A percentile compares a stretch with the other conserved stretches of the same genome.
These are phyloP conservation scores for Carallia pectinifolia DNA, from an alignment of 345 rosid species.

Conservation along the genomic window DNA sequence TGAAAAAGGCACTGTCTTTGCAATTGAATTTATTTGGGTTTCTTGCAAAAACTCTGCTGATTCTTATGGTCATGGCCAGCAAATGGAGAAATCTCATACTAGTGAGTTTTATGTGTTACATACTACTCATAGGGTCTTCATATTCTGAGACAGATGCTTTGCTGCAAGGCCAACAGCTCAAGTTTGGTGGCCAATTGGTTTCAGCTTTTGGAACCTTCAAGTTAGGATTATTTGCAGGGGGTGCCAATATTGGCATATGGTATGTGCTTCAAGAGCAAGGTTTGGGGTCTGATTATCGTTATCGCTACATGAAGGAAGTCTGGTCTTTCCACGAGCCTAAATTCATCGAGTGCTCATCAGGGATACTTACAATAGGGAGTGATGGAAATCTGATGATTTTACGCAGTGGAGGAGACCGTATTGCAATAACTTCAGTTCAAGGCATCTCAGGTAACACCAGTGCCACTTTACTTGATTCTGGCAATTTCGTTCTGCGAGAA, in stretches of 20 bases:
- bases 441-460: neutral
- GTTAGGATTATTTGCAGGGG: slow-evolving; percentile 2
- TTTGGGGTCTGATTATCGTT: too few species aligned
- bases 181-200: slow-evolving; percentile 1
- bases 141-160: slow-evolving; percentile 9
- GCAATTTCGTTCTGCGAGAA: slow-evolving; percentile 15
- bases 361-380: slow-evolving; percentile 28
- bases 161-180: slow-evolving; percentile 16
- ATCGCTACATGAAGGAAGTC: too few species aligned
- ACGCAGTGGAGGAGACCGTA: slow-evolving; percentile 8
- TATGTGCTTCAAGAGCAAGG: neutral
- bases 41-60: too few species aligned
- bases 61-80: neutral
- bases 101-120: neutral
- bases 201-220: slow-evolving; percentile 11
- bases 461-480: slow-evolving; percentile 10
- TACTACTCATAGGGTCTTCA: neutral
- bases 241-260: slow-evolving; percentile 6
- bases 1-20: too few species aligned
- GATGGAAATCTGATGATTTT: slow-evolving; percentile 30
- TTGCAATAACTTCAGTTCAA: slow-evolving; percentile 8
- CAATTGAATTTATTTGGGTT: too few species aligned
- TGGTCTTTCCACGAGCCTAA: slow-evolving; percentile 21
- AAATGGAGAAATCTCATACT: neutral
- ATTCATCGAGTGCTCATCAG: slow-evolving; percentile 14